Base-by-base conservation (phyloP, 805 yeast species). In the Cyberlindnera sargentensis region DNA sequence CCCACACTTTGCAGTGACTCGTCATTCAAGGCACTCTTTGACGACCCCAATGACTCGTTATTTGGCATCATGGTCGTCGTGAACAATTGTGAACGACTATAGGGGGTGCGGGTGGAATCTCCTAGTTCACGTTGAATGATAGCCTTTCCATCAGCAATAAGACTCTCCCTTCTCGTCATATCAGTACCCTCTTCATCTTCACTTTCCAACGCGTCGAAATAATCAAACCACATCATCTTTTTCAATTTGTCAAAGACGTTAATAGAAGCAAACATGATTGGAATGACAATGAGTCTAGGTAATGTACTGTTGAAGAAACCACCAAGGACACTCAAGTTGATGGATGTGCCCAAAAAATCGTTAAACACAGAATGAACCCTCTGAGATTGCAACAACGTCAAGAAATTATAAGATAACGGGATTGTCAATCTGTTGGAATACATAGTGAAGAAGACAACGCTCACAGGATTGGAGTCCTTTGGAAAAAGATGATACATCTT, bases 401-500 rank as follows among this genome's bases (percentile, higher is more conserved):
- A 61, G 57, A 84, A 87, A 62, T 87, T 87, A 64, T 83, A 87
- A 26, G 86, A 78, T 48, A 87, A 67, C 8, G 95, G 95, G 9
- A 87, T 80, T 0, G 95, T 84, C 58, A 87, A 67, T 49, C 95
- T 78, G 41, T 90, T 83, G 20, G 86, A 80, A 54, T 87, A 86
- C 54, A 84, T 82, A 23, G 89, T 78, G 60, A 84, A 87, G 58
- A 86, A 87, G 31, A 86, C 71, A 24, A 84, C 73, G 11, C 87
- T 79, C 0, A 85, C 83, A 0, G 86, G 82, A 57, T 83, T 91
- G 0, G 91, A 81, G 42, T 79, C 73, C 48, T 72, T 73, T 20
- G 82, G 78, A 10, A 84, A 88, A 45, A 87, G 70, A 47, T 84
- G 89, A 58, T 85, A 87, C 60, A 83, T 72, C 57, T 83, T 82